Percentiles rank a stretch among this genome's conserved stretches.
Evolutionary conservation across 192 early-diverging fungal species (phyloP).

Genomic region (Coemansia sp.): DNA sequence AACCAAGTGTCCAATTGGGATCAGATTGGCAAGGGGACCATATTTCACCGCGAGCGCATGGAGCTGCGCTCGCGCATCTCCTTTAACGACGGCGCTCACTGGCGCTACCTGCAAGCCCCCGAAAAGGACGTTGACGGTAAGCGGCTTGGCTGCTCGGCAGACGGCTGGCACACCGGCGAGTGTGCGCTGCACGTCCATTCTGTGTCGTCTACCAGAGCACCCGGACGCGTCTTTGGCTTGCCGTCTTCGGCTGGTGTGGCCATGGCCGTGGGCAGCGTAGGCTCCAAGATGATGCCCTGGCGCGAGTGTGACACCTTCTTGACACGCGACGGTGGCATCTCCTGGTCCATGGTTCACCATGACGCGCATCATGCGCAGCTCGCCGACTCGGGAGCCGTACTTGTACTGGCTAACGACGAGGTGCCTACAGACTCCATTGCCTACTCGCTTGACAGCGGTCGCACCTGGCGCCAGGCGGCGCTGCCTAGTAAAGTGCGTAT

Average conservation of each 20-base stretch:
- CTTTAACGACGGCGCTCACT: conserved; percentile 80
- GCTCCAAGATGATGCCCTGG: conserved; percentile 63
- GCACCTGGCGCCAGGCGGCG: conserved; percentile 58
- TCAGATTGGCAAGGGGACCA: conserved; percentile 37
- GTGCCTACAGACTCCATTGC: conserved; percentile 52
- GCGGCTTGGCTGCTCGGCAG: conserved; percentile 53
- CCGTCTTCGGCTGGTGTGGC: conserved; percentile 73
- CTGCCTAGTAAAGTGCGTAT: conserved; percentile 56
- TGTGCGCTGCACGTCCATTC: conserved; percentile 89
- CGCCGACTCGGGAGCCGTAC: conserved; percentile 71
- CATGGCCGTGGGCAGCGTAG: conserved; percentile 89
- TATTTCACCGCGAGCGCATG: conserved; percentile 48
- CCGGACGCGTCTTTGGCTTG: conserved; percentile 71
- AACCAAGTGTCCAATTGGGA: conserved; percentile 82
- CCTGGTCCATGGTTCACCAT: conserved; percentile 61
- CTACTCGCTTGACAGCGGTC: conserved; percentile 77
- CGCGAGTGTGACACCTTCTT: conserved; percentile 80
- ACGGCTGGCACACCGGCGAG: conserved; percentile 40
- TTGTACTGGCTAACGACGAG: conserved; percentile 69
- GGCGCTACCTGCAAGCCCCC: conserved; percentile 70
- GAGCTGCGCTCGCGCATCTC: conserved; percentile 70
- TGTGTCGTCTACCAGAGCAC: conserved; percentile 62
- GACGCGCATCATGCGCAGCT: conserved; percentile 83
- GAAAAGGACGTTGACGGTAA: conserved; percentile 54
- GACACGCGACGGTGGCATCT: conserved; percentile 76